These are phyloP conservation scores for Silybum marianum DNA, from an alignment of 129 eudicot genomes.

Conservation along the genomic window DNA sequence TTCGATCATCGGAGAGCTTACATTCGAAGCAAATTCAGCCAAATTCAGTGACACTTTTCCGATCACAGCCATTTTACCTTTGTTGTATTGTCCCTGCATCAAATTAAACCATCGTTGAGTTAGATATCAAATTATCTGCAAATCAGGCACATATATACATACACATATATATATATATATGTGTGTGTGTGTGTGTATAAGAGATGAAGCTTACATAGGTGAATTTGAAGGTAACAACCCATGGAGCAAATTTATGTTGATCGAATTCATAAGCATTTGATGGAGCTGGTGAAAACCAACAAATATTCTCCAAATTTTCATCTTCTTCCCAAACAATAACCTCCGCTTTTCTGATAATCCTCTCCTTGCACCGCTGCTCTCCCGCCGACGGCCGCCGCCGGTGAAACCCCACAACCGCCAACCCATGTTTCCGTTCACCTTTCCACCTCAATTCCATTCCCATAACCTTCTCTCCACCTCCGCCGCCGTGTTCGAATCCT, in stretches of 20 bases:
- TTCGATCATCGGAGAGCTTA: conserved; percentile 36
- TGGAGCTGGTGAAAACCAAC: conserved; percentile 36
- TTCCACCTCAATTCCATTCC: conserved; percentile 64
- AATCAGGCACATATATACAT: too few species aligned
- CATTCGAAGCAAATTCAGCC: conserved; percentile 48
- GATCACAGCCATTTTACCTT: conserved; percentile 45
- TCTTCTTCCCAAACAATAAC: conserved; percentile 56
- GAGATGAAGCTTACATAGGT: conserved; percentile 47
- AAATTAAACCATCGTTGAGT: background rate
- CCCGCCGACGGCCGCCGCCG: conserved; percentile 9
- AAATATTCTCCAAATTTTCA: conserved; percentile 50
- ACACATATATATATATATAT: too few species aligned
- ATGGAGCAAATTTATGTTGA: conserved; percentile 35
- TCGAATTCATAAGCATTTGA: conserved; percentile 10
- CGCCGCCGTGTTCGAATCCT: conserved; percentile 33
- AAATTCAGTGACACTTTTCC: conserved; percentile 57
- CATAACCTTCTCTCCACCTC: conserved; percentile 42
- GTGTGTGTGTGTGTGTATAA: too few species aligned
- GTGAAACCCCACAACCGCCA: conserved; percentile 47
- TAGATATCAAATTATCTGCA: conserved; percentile 5
- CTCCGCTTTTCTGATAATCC: conserved; percentile 36
- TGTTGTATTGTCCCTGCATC: conserved; percentile 47
- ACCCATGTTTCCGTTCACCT: conserved; percentile 49
- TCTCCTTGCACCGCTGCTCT: conserved; percentile 34
- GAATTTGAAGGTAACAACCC: conserved; percentile 55